phyloP scores from a whole-genome alignment of 306 rosid species.

The peach (Prunus persica) region Prunus_persica_NCBIv2 NC_034011.1:6758001-6758500 shows the following conservation, averaged over 20 bases:
- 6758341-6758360: conserved; percentile 57
- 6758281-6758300: conserved; percentile 88
- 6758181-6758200: conserved; percentile 41
- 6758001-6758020: conserved; percentile 41
- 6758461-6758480: conserved; percentile 27
- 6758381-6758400: conserved; percentile 51
- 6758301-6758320: conserved; percentile 75
- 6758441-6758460: conserved; percentile 49
- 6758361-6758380: conserved; percentile 38
- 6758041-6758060: conserved; percentile 35
- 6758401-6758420: conserved; percentile 82
- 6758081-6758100: conserved; percentile 40
- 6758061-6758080: conserved; percentile 30
- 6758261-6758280: conserved; percentile 61
- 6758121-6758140: conserved; percentile 71
- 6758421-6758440: conserved; percentile 93
- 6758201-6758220: conserved; percentile 47
- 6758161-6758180: conserved; percentile 71
- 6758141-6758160: conserved; percentile 94
- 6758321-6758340: conserved; percentile 64
- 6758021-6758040: conserved; percentile 30
- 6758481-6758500: conserved; percentile 28
- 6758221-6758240: conserved; percentile 57
- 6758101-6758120: conserved; percentile 49
- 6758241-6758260: conserved; percentile 70